Base-by-base conservation (phyloP, 257 asterid species). In the Fraxinus excelsior region DNA sequence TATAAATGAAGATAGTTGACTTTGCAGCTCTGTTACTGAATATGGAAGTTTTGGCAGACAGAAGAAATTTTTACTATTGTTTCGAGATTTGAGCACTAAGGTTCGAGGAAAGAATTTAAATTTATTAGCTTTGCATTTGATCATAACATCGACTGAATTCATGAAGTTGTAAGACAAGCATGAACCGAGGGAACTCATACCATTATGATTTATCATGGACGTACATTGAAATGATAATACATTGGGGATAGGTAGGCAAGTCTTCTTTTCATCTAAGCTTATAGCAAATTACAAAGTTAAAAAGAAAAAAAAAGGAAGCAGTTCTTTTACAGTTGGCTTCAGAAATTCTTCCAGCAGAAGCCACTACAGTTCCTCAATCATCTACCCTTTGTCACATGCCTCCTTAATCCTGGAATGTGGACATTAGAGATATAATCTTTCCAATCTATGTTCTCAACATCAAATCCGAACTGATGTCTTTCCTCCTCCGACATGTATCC, bases 361-460 rank as follows among this genome's bases (percentile, higher is more conserved):
- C 75, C 73, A 53, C 74, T 62, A 78, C 73, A 90, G 82, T 81
- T 78, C 82, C 82, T 62, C 68, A 81, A 81, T 28, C 90, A 93
- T 86, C 99, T 86, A 67, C 98, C 97, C 86, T 96, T 96, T 97
- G 94, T 90, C 62, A 96, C 98, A 77, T 96, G 95, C 84, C 89
- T 89, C 85, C 97, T 89, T 78, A 95, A 79, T 71, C 99, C 99
- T 7, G 99, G 99, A 75, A 96, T 91, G 80, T 96, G 98, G 78
- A 96, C 83, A 70, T 93, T 90, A 16, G 88, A 82, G 76, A 96
- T 91, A 74, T 93, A 96, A 67, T 96, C 96, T 82, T 87, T 84
- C 99, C 99, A 96, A 76, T 96, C 96, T 82, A 93, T 89, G 76
- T 75, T 88, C 83, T 89, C 93, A n/a, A 96, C 95, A 44, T 93